These are phyloP conservation scores for Alternaria sp. DNA, from an alignment of 2,329 filamentous ascomycete genomes.

Conservation along the genomic window DNA sequence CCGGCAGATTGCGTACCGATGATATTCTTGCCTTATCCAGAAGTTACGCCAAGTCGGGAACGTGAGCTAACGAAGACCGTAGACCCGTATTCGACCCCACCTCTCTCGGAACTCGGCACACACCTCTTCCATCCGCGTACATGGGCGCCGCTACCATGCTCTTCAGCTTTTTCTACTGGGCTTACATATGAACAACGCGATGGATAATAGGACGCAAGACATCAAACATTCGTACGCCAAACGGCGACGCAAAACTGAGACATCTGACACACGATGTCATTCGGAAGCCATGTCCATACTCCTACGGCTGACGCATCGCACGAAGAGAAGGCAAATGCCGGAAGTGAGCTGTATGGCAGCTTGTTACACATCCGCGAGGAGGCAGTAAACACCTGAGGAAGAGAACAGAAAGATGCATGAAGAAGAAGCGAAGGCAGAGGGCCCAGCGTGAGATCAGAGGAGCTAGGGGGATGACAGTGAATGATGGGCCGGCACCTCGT, in stretches of 20 bases:
- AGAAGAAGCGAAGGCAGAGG: neutral
- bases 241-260: neutral
- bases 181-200: conserved; percentile 11
- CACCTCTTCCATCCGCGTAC: conserved; percentile 8
- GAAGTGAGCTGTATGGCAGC: neutral
- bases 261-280: neutral
- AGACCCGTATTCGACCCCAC: neutral
- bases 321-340: neutral
- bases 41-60: conserved; percentile 3
- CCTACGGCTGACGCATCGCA: neutral
- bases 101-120: conserved; percentile 4
- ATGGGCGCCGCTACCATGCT: conserved; percentile 5
- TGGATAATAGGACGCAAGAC: neutral
- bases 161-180: conserved; percentile 19
- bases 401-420: neutral
- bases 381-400: neutral
- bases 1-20: neutral
- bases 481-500: neutral
- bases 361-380: neutral
- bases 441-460: neutral
- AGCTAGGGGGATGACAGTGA: neutral
- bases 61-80: conserved; percentile 15
- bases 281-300: neutral
- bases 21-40: neutral
- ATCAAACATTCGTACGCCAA: neutral